Conservation (phyloP, 148 eudicot species). For the Nyssa sinensis region DNA sequence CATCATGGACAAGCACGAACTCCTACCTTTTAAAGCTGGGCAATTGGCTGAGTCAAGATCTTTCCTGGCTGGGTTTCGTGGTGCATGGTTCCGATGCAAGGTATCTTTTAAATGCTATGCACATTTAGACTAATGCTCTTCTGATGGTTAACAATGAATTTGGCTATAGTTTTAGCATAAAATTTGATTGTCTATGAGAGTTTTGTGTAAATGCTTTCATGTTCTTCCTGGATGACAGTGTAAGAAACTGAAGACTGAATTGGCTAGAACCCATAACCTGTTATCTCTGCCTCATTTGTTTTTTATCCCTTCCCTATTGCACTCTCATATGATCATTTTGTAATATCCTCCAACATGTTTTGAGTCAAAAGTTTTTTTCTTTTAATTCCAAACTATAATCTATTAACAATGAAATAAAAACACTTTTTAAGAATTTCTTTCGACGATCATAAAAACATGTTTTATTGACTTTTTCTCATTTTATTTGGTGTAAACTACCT, state of each 20-base stretch:
- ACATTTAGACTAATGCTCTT: neutral
- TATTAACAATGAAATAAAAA: too few relatives aligned
- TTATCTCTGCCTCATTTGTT: neutral
- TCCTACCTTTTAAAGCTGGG: slow-evolving; percentile 27
- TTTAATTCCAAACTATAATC: too few relatives aligned
- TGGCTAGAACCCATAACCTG: neutral
- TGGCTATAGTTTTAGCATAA: neutral
- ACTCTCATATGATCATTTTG: neutral
- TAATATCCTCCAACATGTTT: too few relatives aligned
- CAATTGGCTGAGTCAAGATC: slow-evolving; percentile 31
- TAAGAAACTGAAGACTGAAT: neutral
- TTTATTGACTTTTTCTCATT: too few relatives aligned
- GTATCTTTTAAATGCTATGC: neutral
- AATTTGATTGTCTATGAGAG: neutral
- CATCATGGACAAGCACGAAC: slow-evolving; percentile 10
- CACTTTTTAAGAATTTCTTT: too few relatives aligned
- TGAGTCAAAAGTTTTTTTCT: too few relatives aligned
- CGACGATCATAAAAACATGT: too few relatives aligned
- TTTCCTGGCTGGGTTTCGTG: slow-evolving; percentile 28
- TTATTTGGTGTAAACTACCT: too few relatives aligned
- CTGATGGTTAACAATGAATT: neutral
- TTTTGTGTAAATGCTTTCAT: too few relatives aligned
- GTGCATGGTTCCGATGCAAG: slow-evolving; percentile 45
- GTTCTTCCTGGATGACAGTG: neutral
- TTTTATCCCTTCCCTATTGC: neutral